These are phyloP conservation scores for Pelargonium nanum DNA, from an alignment of 345 rosid genomes.

Conservation along the genomic window DNA sequence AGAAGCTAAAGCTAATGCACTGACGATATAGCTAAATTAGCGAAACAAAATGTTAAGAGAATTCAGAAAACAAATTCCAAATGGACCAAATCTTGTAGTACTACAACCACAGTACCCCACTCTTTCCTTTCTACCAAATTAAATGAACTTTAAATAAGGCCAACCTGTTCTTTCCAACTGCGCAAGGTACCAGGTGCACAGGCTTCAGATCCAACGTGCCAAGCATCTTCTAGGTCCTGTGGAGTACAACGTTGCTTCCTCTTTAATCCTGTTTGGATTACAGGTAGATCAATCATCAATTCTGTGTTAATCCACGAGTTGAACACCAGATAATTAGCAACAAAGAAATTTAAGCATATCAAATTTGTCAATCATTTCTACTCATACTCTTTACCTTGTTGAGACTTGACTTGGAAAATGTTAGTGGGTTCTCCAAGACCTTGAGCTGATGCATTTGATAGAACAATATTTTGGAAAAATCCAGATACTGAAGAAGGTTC, in stretches of 20 bases:
- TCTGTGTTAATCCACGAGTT: background rate
- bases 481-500: background rate
- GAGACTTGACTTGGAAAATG: background rate
- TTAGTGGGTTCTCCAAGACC: background rate
- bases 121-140: background rate
- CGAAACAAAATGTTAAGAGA: no score
- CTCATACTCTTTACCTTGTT: conserved; percentile 4
- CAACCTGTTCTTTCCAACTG: conserved; percentile 9
- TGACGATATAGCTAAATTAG: no score
- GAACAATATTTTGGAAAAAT: background rate
- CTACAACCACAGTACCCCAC: background rate
- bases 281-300: background rate
- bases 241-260: conserved; percentile 8
- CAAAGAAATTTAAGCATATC: background rate
- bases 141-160: background rate
- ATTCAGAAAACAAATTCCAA: no score
- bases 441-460: background rate
- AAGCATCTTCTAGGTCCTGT: background rate
- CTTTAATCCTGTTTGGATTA: conserved; percentile 8
- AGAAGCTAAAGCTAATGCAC: no score
- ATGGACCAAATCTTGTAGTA: no score
- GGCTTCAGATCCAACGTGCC: background rate
- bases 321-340: background rate
- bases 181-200: background rate
- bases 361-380: background rate